These are phyloP conservation scores for Hippophae rhamnoides DNA, from an alignment of 306 rosid species.

Conservation along the genomic window DNA sequence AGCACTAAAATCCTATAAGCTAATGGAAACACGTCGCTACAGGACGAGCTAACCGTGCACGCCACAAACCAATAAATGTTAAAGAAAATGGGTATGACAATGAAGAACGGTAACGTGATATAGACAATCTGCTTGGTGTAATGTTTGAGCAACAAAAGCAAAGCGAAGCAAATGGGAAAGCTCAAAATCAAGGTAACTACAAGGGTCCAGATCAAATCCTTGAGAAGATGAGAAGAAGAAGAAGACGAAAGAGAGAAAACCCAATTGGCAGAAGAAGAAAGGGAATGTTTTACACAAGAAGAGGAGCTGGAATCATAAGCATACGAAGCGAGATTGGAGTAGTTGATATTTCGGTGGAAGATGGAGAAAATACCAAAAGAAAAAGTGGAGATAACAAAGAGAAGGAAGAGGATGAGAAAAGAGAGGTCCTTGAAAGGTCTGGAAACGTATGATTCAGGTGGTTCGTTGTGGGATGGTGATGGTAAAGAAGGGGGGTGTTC, in stretches of 20 bases:
- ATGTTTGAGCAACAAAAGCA: constrained; percentile 59
- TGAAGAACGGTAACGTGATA: constrained; percentile 53
- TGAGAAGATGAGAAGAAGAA: constrained; percentile 32
- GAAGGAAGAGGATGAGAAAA: constrained; percentile 56
- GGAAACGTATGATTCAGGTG: constrained; percentile 39
- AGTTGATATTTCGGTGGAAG: constrained; percentile 45
- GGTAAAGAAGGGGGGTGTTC: constrained; percentile 27
- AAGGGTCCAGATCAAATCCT: constrained; percentile 62
- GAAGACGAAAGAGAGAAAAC: constrained; percentile 16
- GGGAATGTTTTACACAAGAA: constrained; percentile 35
- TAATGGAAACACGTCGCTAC: constrained; percentile 55
- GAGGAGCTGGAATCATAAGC: constrained; percentile 37
- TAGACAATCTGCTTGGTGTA: constrained; percentile 81
- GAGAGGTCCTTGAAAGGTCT: constrained; percentile 65
- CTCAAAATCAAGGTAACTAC: constrained; percentile 52
- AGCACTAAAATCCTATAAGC: constrained; percentile 53
- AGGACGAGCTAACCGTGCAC: constrained; percentile 51
- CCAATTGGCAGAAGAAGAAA: constrained; percentile 13
- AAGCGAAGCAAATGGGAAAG: constrained; percentile 46
- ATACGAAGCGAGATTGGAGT: constrained; percentile 43
- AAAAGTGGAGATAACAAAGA: constrained; percentile 55
- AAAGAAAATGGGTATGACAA: constrained; percentile 56
- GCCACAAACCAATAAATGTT: constrained; percentile 89
- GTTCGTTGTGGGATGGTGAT: constrained; percentile 17
- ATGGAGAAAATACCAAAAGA: constrained; percentile 62